These are phyloP conservation scores for Xanthoparmelia taractica DNA, from an alignment of 495 filamentous ascomycete genomes.

Conservation along the genomic window DNA sequence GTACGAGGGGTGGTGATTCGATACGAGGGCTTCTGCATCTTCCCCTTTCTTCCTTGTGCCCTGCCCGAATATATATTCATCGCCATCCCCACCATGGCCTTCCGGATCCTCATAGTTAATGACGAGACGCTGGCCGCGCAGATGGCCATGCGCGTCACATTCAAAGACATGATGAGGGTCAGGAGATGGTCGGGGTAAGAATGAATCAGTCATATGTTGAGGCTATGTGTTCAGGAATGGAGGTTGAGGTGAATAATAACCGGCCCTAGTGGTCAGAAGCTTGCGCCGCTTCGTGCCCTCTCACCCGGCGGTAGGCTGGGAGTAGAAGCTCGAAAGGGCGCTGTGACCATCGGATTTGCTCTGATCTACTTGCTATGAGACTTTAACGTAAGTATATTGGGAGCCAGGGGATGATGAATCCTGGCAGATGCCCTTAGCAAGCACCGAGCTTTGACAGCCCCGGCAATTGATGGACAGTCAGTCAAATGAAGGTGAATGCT, in stretches of 20 bases:
- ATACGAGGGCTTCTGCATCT: slow-evolving; percentile 6
- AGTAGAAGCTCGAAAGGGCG: not conserved
- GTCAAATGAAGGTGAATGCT: not conserved
- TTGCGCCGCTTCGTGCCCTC: not conserved
- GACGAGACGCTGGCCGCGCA: not conserved
- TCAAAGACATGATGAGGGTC: slow-evolving; percentile 8
- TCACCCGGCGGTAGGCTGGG: slow-evolving; percentile 6
- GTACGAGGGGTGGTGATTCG: slow-evolving; percentile 6
- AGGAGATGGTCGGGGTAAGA: slow-evolving; percentile 18
- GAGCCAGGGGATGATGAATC: not conserved
- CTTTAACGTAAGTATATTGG: not conserved
- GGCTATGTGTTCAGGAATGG: slow-evolving; percentile 16
- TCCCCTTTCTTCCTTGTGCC: slow-evolving; percentile 7
- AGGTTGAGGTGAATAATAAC: slow-evolving; percentile 7
- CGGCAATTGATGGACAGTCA: not conserved
- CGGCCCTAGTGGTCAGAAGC: not conserved
- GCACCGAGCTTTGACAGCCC: not conserved
- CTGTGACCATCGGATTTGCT: slow-evolving; percentile 4
- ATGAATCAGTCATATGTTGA: slow-evolving; percentile 18
- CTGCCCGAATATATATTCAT: slow-evolving; percentile 15
- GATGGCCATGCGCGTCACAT: slow-evolving; percentile 14
- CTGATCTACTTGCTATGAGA: slow-evolving; percentile 11
- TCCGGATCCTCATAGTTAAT: slow-evolving; percentile 2
- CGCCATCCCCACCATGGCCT: slow-evolving; percentile 17
- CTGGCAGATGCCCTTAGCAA: not conserved